These are phyloP conservation scores for Trypanosoma rangeli DNA, from an alignment of 208 protist species.

Conservation along the genomic window DNA sequence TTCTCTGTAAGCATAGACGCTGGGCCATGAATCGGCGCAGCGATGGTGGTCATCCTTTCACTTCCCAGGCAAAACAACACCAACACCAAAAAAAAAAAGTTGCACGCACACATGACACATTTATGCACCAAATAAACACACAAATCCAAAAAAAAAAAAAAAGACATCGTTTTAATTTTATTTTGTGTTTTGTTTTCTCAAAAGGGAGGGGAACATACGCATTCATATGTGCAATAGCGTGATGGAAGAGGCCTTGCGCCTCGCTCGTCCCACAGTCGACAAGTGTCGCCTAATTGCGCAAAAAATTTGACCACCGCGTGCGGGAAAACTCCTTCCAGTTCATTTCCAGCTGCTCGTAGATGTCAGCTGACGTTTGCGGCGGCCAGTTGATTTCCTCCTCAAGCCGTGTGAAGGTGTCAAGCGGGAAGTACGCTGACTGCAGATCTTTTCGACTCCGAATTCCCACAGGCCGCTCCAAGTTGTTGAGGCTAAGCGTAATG, in stretches of 20 bases:
- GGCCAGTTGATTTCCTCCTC: constrained; percentile 92
- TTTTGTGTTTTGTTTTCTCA: constrained; percentile 2
- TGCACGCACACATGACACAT: constrained; percentile 1
- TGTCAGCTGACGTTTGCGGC: constrained; percentile 80
- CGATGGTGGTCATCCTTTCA: constrained; percentile 24
- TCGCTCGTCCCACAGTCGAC: background rate
- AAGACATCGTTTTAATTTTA: background rate
- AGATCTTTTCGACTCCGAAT: constrained; percentile 42
- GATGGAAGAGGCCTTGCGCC: background rate
- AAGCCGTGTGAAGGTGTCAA: constrained; percentile 83
- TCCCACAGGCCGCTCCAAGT: constrained; percentile 66
- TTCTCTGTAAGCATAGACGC: constrained; percentile 35
- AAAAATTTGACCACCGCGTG: constrained; percentile 87
- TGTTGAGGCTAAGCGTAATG: constrained; percentile 70
- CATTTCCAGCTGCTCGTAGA: constrained; percentile 90
- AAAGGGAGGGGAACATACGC: background rate
- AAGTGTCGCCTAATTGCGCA: constrained; percentile 54
- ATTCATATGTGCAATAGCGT: background rate
- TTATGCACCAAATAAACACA: background rate
- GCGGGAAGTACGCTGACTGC: constrained; percentile 65
- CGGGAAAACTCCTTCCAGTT: constrained; percentile 93
- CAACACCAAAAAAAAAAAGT: constrained; percentile 2
- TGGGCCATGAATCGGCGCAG: constrained; percentile 28
- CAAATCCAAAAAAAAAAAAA: constrained; percentile 6
- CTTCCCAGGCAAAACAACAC: background rate